Conservation (phyloP, 179 eudicot genomes). For the Amaranthus tricolor region DNA sequence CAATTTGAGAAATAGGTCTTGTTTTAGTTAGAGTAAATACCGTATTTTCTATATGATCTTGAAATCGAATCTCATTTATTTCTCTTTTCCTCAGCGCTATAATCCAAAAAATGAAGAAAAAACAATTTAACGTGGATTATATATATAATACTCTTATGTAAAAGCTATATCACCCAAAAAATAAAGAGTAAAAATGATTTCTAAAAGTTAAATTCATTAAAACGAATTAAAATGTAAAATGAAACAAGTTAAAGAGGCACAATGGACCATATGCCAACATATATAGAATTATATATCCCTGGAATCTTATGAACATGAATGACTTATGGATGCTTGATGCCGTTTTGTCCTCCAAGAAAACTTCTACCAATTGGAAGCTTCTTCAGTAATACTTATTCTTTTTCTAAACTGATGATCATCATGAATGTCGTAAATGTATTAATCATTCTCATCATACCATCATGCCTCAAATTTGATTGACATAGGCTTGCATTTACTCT, state of each 20-base stretch:
- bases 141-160: no score
- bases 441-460: constrained; percentile 13
- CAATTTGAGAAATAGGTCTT: no score
- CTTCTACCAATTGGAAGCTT: constrained; percentile 3
- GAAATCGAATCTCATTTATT: no score
- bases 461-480: constrained; percentile 9
- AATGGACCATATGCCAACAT: background rate
- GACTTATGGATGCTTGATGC: background rate
- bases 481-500: background rate
- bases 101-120: no score
- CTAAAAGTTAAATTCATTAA: no score
- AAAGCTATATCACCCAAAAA: no score
- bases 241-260: background rate
- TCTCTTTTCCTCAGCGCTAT: no score
- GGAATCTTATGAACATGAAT: background rate
- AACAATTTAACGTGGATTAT: no score
- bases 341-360: background rate
- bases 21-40: no score
- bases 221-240: no score
- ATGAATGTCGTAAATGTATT: constrained; percentile 11
- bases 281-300: background rate
- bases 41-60: no score
- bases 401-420: background rate
- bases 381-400: background rate
- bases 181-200: no score